These are phyloP conservation scores for Fusarium floridanum DNA, from an alignment of 2,329 filamentous ascomycete genomes.

Conservation along the genomic window DNA sequence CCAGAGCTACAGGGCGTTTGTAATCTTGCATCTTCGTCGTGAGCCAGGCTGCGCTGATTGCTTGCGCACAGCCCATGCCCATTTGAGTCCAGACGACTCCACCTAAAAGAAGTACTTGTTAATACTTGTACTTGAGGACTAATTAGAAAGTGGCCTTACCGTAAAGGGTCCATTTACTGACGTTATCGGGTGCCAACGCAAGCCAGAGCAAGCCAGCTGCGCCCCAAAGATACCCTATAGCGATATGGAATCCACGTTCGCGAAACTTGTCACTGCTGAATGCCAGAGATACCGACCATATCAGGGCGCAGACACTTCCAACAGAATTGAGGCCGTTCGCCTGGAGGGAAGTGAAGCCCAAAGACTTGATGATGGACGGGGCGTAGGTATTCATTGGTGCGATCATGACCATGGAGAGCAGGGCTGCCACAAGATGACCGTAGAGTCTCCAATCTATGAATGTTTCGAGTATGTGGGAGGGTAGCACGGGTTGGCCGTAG, in stretches of 20 bases:
- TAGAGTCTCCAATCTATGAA: constrained; percentile 48
- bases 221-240: constrained; percentile 44
- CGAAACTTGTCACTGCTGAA: constrained; percentile 47
- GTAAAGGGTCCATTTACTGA: constrained; percentile 45
- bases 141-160: not conserved
- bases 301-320: constrained; percentile 43
- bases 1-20: constrained; percentile 46
- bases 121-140: not conserved
- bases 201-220: constrained; percentile 46
- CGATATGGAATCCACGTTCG: constrained; percentile 48
- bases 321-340: constrained; percentile 49
- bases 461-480: constrained; percentile 43
- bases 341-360: constrained; percentile 45
- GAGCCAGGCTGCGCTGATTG: constrained; percentile 50
- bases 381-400: constrained; percentile 49
- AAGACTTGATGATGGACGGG: constrained; percentile 48
- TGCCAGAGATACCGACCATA: constrained; percentile 44
- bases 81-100: constrained; percentile 50
- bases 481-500: constrained; percentile 39
- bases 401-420: constrained; percentile 51
- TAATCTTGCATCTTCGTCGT: constrained; percentile 47
- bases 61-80: constrained; percentile 49
- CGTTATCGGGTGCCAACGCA: constrained; percentile 40
- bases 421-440: constrained; percentile 43
- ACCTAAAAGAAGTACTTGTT: too few species aligned